Conservation (phyloP, 331 rosid genomes). For the Pyrus hybrid region DNA sequence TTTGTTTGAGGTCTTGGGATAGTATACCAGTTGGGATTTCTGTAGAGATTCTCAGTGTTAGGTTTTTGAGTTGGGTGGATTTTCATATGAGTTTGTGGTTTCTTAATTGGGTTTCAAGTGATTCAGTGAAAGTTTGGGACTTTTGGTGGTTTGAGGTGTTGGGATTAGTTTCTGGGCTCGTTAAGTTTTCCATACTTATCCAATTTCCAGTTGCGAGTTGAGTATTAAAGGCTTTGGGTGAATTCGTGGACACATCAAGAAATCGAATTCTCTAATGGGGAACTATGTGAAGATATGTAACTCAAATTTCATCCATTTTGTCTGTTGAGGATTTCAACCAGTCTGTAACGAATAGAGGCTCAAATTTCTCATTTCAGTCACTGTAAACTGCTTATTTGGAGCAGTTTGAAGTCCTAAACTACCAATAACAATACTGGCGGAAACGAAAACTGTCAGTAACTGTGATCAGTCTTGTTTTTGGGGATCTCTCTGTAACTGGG, state of each 20-base stretch:
- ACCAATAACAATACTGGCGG: neutral
- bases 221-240: constrained; percentile 6
- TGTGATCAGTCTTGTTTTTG: neutral
- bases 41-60: neutral
- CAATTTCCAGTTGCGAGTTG: neutral
- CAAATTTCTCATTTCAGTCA: neutral
- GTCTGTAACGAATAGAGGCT: neutral
- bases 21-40: constrained; percentile 4
- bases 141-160: too few species aligned
- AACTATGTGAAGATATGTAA: neutral
- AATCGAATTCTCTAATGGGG: neutral
- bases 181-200: neutral
- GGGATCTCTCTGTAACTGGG: constrained; percentile 8
- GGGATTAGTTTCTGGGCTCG: neutral
- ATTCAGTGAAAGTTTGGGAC: too few species aligned
- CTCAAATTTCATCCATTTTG: neutral
- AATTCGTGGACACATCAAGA: neutral
- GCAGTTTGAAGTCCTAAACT: neutral
- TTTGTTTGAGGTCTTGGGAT: neutral
- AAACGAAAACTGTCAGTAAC: neutral
- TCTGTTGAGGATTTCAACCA: neutral
- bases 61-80: too few species aligned
- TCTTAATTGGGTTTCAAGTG: too few species aligned
- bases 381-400: neutral
- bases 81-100: too few species aligned